These are phyloP conservation scores for Quercus bicolor DNA, from an alignment of 306 rosid genomes.

Conservation along the genomic window DNA sequence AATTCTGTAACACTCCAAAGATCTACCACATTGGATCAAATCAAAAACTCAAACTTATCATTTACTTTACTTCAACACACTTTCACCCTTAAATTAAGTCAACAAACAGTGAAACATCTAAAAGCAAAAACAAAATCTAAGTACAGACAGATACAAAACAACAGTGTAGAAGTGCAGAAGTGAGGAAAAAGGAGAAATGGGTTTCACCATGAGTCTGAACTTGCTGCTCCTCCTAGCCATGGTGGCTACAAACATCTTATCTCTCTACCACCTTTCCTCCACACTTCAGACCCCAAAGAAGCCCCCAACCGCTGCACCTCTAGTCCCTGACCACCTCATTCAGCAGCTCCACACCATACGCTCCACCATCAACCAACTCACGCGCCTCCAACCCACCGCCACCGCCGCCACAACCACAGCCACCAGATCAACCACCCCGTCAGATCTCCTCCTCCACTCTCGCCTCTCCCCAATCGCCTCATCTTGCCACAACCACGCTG, in stretches of 20 bases:
- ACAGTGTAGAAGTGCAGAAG: too few species aligned
- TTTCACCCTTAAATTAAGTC: not conserved
- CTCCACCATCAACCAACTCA: slow-evolving; percentile 93
- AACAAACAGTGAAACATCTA: not conserved
- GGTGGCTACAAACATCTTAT: slow-evolving; percentile 95
- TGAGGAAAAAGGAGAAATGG: slow-evolving; percentile 34
- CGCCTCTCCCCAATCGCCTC: slow-evolving; percentile 77
- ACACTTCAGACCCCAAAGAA: slow-evolving; percentile 49
- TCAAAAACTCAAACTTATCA: not conserved
- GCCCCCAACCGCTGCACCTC: slow-evolving; percentile 35
- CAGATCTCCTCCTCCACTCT: slow-evolving; percentile 80
- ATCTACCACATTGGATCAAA: not conserved
- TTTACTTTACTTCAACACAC: not conserved
- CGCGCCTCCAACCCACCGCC: slow-evolving; percentile 56
- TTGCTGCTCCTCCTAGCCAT: slow-evolving; percentile 73
- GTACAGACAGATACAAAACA: not conserved
- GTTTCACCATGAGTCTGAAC: slow-evolving; percentile 78
- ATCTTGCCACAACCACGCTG: slow-evolving; percentile 75
- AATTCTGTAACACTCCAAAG: not conserved
- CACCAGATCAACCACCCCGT: slow-evolving; percentile 18
- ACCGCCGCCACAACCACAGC: not conserved
- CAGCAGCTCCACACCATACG: slow-evolving; percentile 86
- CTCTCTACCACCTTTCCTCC: slow-evolving; percentile 88
- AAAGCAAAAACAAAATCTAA: not conserved
- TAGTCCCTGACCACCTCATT: slow-evolving; percentile 76